phyloP scores from a whole-genome alignment of 1,284 basidiomycete genomes.

The Trichosporon sp. region DNA sequence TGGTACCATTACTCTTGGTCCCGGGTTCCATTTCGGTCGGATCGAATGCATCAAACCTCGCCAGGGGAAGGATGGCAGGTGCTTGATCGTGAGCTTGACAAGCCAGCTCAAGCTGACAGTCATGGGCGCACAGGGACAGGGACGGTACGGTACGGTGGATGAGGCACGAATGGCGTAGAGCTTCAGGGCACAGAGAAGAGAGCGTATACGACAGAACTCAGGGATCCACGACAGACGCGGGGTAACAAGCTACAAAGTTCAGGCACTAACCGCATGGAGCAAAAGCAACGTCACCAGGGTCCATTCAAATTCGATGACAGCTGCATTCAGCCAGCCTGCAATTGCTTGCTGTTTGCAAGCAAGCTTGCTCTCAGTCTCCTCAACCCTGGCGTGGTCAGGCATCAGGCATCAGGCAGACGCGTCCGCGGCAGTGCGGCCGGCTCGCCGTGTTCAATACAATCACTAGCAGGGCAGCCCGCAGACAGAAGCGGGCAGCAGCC shows the following conservation, averaged over 20 bases:
- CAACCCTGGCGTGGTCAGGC: too few relatives aligned
- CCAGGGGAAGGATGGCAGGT: neutral
- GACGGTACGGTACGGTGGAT: neutral
- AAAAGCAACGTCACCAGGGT: conserved; percentile 2
- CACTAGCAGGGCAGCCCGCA: neutral
- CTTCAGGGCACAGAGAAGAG: too few relatives aligned
- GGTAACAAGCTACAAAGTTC: neutral
- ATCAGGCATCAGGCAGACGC: neutral
- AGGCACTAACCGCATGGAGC: conserved; percentile 2
- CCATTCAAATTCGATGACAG: neutral
- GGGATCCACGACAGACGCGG: neutral
- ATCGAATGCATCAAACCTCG: neutral
- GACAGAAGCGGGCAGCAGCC: neutral
- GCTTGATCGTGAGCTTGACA: too few relatives aligned
- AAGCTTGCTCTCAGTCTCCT: too few relatives aligned
- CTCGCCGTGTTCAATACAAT: neutral
- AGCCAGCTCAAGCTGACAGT: too few relatives aligned
- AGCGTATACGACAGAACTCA: too few relatives aligned
- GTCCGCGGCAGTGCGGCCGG: neutral
- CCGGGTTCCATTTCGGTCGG: neutral
- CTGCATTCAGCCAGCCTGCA: neutral
- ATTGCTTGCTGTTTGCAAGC: too few relatives aligned
- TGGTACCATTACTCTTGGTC: too few relatives aligned
- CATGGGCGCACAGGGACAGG: neutral
- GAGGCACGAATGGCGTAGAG: neutral